A percentile compares a stretch with the other conserved stretches of the same genome.
Conservation (phyloP, 306 rosid species). For the Begonia masoniana region DNA sequence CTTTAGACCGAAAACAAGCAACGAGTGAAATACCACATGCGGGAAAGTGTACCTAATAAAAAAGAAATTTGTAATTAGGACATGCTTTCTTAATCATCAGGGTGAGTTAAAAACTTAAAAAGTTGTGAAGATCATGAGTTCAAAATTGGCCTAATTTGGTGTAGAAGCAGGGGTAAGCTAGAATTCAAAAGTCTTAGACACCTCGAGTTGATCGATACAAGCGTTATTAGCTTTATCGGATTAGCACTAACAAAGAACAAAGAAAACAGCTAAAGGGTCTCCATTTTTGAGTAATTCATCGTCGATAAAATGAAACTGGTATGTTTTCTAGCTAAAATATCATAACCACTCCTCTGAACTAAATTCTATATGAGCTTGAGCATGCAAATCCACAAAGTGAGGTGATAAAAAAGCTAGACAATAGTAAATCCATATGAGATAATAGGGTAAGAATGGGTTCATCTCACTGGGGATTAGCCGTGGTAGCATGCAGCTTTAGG, state of each 20-base stretch:
- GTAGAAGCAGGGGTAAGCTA: too few species aligned
- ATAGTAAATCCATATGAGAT: constrained; percentile 21
- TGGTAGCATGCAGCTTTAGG: constrained; percentile 24
- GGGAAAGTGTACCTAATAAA: too few species aligned
- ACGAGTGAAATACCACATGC: too few species aligned
- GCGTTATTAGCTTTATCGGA: constrained; percentile 31
- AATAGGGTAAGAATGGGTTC: constrained; percentile 27
- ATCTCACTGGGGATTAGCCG: constrained; percentile 37
- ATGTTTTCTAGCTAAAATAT: neutral
- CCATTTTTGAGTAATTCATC: neutral
- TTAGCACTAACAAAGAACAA: constrained; percentile 19
- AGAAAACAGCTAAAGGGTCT: constrained; percentile 20
- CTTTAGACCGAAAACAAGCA: too few species aligned
- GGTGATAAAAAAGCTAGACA: constrained; percentile 30
- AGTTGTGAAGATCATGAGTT: too few species aligned
- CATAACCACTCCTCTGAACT: neutral
- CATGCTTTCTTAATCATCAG: too few species aligned
- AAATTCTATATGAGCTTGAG: constrained; percentile 16
- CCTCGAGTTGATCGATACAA: constrained; percentile 18
- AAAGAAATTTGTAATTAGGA: too few species aligned
- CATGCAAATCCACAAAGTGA: constrained; percentile 34
- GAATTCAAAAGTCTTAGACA: too few species aligned
- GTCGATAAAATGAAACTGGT: neutral
- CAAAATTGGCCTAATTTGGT: too few species aligned
- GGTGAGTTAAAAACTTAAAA: too few species aligned